Evolutionary conservation across 176 grass and related monocot genomes (phyloP), one percentile per base, ranked within the genome.

Genomic region (Oryza meyeriana): DNA sequence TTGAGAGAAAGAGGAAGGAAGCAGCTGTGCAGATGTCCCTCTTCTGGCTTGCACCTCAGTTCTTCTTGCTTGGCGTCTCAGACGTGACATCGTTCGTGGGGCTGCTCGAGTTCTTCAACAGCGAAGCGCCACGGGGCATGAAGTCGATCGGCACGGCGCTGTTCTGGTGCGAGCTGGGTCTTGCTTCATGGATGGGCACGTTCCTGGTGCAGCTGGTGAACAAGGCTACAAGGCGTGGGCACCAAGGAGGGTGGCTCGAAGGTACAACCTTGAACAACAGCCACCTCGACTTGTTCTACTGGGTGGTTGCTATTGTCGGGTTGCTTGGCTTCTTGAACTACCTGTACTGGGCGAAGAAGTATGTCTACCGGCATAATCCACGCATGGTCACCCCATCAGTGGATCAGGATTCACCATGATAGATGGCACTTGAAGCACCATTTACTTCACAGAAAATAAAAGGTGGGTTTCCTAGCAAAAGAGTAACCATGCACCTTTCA

Each of bases 91-190:
- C 90, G 0, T 95, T 95, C 48, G 83, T 88, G 0, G 93, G 93
- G 39, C 57, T 95, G 31, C 83, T 95, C 0, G 94, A 97, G 71
- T 97, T 91, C 86, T 95, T 95, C 77, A 92, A 70, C 79, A 78
- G 83, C 3, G 85, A 95, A 57, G 83, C 81, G 0, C 81, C 93
- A 11, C 29, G 16, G 4, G 82, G 76, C 12, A 88, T 95, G 81
- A 95, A 95, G 75, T 88, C 93, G 6, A 82, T 95, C 20, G 90
- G 70, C 12, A 64, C 85, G 12, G 83, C 93, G 2, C 63, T 95
- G 70, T 87, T 95, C 64, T 95, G 90, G 86, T 88, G 85, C 7
- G 81, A 86, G 20, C 10, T 84, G 7, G 93, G 90, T 26, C 69
- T 77, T 1, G 81, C 90, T 3, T 81, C 90, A n/a, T 82, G 78